Conservation (phyloP, 306 rosid species). For the Echinosophora koreensis region DNA sequence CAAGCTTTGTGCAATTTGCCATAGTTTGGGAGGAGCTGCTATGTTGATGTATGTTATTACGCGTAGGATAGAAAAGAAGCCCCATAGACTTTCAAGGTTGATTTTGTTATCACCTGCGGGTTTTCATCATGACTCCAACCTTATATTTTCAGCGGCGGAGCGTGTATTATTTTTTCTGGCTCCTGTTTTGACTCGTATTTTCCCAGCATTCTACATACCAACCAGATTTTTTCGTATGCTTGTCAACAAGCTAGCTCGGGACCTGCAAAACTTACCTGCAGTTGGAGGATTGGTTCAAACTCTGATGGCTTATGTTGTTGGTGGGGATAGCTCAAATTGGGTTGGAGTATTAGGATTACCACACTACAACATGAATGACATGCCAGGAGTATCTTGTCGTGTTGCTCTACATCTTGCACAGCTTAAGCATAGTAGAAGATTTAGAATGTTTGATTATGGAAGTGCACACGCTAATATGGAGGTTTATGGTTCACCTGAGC, state of each 20-base stretch:
- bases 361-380: constrained; percentile 83
- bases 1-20: constrained; percentile 75
- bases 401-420: constrained; percentile 76
- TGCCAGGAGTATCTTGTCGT: constrained; percentile 72
- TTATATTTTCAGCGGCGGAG: constrained; percentile 57
- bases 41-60: constrained; percentile 70
- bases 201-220: constrained; percentile 76
- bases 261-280: constrained; percentile 73
- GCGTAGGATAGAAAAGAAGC: constrained; percentile 62
- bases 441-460: constrained; percentile 73
- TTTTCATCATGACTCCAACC: constrained; percentile 66
- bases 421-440: constrained; percentile 62
- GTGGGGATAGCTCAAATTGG: constrained; percentile 89
- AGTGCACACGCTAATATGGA: constrained; percentile 55
- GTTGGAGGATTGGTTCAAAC: constrained; percentile 83
- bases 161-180: constrained; percentile 52
- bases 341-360: constrained; percentile 73
- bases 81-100: constrained; percentile 76
- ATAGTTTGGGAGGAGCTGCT: constrained; percentile 83
- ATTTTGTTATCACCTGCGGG: constrained; percentile 79
- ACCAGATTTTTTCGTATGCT: constrained; percentile 83
- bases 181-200: constrained; percentile 61
- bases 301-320: constrained; percentile 66
- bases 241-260: constrained; percentile 76
- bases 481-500: constrained; percentile 68